phyloP scores from a whole-genome alignment of 129 eudicot genomes.

The Scalesia atractyloides region DNA sequence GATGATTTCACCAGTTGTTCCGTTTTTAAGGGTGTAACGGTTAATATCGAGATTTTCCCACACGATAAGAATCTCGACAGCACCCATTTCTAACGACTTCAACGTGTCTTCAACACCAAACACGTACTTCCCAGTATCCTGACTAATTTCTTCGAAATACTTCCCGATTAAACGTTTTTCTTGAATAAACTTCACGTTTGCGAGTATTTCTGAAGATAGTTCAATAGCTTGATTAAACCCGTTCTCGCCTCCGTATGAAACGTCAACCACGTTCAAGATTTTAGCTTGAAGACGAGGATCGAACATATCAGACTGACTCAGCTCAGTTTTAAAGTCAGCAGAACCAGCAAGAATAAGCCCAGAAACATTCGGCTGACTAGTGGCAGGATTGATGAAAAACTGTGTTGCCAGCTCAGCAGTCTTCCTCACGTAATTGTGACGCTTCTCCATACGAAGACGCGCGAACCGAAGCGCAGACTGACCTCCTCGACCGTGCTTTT shows the following conservation, averaged over 20 bases:
- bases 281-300: constrained; percentile 45
- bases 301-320: constrained; percentile 51
- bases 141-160: constrained; percentile 47
- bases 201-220: constrained; percentile 41
- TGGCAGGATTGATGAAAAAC: constrained; percentile 35
- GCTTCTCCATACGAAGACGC: constrained; percentile 50
- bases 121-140: constrained; percentile 42
- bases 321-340: constrained; percentile 48
- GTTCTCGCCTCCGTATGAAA: constrained; percentile 48
- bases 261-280: constrained; percentile 45
- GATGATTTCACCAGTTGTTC: constrained; percentile 33
- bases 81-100: constrained; percentile 51
- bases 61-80: constrained; percentile 42
- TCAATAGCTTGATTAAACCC: constrained; percentile 33
- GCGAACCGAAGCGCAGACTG: constrained; percentile 45
- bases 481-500: constrained; percentile 53
- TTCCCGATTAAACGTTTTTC: constrained; percentile 45
- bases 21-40: constrained; percentile 32
- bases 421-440: constrained; percentile 26
- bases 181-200: constrained; percentile 47
- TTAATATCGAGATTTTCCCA: constrained; percentile 45
- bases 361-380: constrained; percentile 49
- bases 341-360: constrained; percentile 53
- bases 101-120: constrained; percentile 43
- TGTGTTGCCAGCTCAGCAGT: constrained; percentile 17